Conservation (phyloP, 805 yeast genomes). For the Kodamaea fukazawae region DNA sequence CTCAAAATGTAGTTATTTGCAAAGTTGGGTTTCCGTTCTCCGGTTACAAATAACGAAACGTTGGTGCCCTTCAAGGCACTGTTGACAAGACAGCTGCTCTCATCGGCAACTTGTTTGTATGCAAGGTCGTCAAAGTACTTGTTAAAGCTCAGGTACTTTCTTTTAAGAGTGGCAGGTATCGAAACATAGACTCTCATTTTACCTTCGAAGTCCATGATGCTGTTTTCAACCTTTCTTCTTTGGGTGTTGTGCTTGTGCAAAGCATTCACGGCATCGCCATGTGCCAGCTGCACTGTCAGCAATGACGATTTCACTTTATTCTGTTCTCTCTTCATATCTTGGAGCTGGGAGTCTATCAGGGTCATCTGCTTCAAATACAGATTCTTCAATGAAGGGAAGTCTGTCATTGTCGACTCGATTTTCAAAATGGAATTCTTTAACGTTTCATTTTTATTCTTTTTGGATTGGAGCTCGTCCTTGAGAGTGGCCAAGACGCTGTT, state of each 20-base stretch:
- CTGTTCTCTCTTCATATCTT: slow-evolving; percentile 16
- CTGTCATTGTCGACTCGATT: slow-evolving; percentile 18
- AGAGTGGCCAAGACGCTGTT: slow-evolving; percentile 7
- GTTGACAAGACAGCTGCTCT: slow-evolving; percentile 20
- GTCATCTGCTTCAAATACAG: slow-evolving; percentile 20
- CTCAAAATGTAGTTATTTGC: slow-evolving; percentile 8
- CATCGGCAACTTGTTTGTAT: slow-evolving; percentile 16
- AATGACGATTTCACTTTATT: slow-evolving; percentile 15
- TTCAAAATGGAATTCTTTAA: slow-evolving; percentile 9
- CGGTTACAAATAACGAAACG: slow-evolving; percentile 19
- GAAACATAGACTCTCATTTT: slow-evolving; percentile 25
- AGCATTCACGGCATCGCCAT: neutral
- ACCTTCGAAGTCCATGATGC: slow-evolving; percentile 38
- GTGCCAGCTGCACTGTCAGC: neutral
- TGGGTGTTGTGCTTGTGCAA: neutral
- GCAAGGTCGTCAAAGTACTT: slow-evolving; percentile 14
- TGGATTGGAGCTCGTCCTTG: slow-evolving; percentile 4
- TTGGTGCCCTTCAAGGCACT: slow-evolving; percentile 16
- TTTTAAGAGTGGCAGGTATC: neutral
- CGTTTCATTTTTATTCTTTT: slow-evolving; percentile 7
- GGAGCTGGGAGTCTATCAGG: slow-evolving; percentile 18
- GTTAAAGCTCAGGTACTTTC: slow-evolving; percentile 13
- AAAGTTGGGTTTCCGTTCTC: slow-evolving; percentile 9
- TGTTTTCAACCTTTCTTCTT: slow-evolving; percentile 47
- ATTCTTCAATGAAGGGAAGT: slow-evolving; percentile 15